Evolutionary conservation across 257 asterid genomes (phyloP), one percentile per base, ranked within the genome.

Genomic region (Hygrophila difformis): DNA sequence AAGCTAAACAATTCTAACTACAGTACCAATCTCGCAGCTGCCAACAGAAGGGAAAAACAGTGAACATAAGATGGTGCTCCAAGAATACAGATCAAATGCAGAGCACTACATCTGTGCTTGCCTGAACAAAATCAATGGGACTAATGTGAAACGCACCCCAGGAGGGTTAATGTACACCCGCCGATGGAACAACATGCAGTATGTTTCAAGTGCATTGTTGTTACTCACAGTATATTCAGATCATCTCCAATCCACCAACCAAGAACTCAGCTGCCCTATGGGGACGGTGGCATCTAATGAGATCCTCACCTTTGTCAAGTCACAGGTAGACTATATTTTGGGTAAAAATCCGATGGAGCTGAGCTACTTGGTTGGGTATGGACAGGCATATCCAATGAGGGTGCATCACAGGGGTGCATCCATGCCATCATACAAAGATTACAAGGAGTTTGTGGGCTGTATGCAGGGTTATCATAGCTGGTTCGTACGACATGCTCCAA

Each of bases 401-500:
- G 84, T 83, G 47, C 94, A 83, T 75, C 92, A 83, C 9, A 74
- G 92, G 49, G 87, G 78, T 12, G 87, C 87, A 13, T 83, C 94
- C 5, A 62, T 66, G 7, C 57, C 49, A 37, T 55, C 94, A 0
- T 76, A 64, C 23, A 59, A 37, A 39, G 76, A 68, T 3, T 61
- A 56, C 33, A 69, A 71, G 37, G 87, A 26, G 26, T 83, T 83
- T 41, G 64, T 79, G 2, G 92, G 94, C 61, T 78, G 92, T 59
- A 72, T 72, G 31, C 93, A 78, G 63, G 84, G 95, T 8, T 81
- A 81, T 42, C 74, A 75, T 35, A 48, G 49, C 28, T 84, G 91
- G 87, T 74, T 68, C 10, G 61, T 34, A 5, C 46, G 53, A 6
- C 37, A 56, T 12, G 62, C 33, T 12, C 78, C 89, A 0, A 84